Conservation (phyloP, 2,329 filamentous ascomycete species). For the Colletotrichum higginsianum region DNA sequence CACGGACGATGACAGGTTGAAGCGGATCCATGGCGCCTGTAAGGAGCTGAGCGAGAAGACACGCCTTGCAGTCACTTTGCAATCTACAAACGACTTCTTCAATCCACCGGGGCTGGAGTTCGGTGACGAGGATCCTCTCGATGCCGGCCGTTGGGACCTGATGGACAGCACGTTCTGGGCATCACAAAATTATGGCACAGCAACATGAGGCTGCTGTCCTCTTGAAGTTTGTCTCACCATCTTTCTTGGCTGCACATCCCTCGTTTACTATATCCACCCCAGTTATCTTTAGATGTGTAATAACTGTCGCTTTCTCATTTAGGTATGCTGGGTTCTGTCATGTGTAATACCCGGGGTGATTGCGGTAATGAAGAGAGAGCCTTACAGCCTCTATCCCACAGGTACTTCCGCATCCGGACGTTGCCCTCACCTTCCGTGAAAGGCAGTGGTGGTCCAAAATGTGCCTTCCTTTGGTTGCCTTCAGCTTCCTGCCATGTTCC, state of each 20-base stretch:
- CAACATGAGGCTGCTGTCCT: not conserved
- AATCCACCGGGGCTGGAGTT: conserved; percentile 25
- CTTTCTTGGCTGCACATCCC: not conserved
- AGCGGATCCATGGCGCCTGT: conserved; percentile 27
- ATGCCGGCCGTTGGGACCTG: conserved; percentile 20
- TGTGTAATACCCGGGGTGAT: no score
- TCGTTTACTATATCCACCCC: no score
- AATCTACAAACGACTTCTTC: not conserved
- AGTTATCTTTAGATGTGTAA: no score
- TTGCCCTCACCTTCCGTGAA: not conserved
- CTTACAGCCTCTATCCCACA: no score
- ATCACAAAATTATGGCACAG: not conserved
- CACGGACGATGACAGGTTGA: conserved; percentile 21
- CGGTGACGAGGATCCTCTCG: conserved; percentile 20
- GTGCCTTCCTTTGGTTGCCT: not conserved
- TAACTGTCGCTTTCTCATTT: no score
- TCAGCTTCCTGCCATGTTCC: not conserved
- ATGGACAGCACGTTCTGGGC: not conserved
- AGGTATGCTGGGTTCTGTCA: no score
- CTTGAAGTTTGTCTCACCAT: no score
- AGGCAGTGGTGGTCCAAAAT: not conserved
- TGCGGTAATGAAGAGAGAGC: no score
- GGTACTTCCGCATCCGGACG: no score
- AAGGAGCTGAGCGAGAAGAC: conserved; percentile 34
- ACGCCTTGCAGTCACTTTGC: not conserved